phyloP scores from a whole-genome alignment of 768 basidiomycete species.

The Podaxis rugospora region DNA sequence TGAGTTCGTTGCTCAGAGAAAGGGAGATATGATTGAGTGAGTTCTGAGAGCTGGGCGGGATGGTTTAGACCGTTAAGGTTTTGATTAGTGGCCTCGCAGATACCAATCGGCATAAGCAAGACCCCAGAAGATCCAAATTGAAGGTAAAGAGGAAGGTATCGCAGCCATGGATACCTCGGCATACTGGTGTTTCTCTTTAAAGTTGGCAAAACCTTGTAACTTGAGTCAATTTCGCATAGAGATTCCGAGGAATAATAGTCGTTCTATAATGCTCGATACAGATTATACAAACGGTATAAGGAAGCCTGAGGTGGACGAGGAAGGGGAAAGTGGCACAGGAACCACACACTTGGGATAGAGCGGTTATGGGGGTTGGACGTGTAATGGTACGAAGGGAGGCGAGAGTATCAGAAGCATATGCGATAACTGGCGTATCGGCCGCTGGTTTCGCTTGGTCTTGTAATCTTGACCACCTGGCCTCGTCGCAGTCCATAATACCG shows the following conservation, averaged over 20 bases:
- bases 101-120: not conserved
- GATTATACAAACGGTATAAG: not conserved
- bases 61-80: not conserved
- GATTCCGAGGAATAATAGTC: conserved; percentile 4
- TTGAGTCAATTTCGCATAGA: not conserved
- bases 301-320: not conserved
- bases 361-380: not conserved
- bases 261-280: conserved; percentile 4
- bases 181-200: not conserved
- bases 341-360: not conserved
- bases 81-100: not conserved
- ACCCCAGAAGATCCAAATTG: conserved; percentile 2
- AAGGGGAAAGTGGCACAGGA: conserved; percentile 1
- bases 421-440: conserved; percentile 92
- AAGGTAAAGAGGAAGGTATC: conserved; percentile 6
- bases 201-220: not conserved
- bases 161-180: conserved; percentile 13
- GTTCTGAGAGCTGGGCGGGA: not conserved
- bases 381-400: not conserved
- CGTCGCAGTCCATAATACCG: conserved; percentile 94
- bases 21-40: not conserved
- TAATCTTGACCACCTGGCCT: conserved; percentile 98
- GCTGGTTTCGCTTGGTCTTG: conserved; percentile 92
- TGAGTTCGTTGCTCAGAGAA: not conserved
- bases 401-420: conserved; percentile 65